These are phyloP conservation scores for Dendrostoma leiphaemia DNA, from an alignment of 2,329 filamentous ascomycete genomes.

Conservation along the genomic window DNA sequence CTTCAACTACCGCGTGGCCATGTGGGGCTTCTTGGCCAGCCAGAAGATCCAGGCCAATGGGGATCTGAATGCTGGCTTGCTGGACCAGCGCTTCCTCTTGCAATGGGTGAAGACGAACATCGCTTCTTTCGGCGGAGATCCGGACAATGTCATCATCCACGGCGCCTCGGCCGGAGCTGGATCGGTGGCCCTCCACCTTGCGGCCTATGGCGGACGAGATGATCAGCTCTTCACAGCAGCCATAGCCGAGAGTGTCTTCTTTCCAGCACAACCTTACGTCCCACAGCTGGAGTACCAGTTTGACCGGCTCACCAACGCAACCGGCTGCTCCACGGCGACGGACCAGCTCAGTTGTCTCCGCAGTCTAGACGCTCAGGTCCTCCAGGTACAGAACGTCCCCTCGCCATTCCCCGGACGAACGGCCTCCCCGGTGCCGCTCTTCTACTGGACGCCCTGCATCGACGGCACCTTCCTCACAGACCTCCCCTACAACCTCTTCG, in stretches of 20 bases:
- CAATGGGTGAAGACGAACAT: conserved; percentile 63
- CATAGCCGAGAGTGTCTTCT: conserved; percentile 47
- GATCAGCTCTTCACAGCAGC: conserved; percentile 45
- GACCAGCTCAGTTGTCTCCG: conserved; percentile 43
- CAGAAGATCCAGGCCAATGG: conserved; percentile 53
- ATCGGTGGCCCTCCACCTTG: conserved; percentile 52
- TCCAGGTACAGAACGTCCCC: conserved; percentile 41
- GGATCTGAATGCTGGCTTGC: conserved; percentile 59
- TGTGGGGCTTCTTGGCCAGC: conserved; percentile 61
- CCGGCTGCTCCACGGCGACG: conserved; percentile 32
- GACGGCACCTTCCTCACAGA: conserved; percentile 46
- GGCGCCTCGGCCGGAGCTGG: conserved; percentile 61
- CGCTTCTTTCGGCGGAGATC: conserved; percentile 55
- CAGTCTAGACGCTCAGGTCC: conserved; percentile 26
- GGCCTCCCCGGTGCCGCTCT: conserved; percentile 33
- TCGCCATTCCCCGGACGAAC: conserved; percentile 37
- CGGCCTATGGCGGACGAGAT: conserved; percentile 43
- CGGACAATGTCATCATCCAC: conserved; percentile 57
- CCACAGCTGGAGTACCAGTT: conserved; percentile 48
- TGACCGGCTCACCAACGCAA: conserved; percentile 32
- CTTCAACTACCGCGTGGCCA: conserved; percentile 63
- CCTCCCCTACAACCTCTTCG: conserved; percentile 39
- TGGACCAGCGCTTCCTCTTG: conserved; percentile 61
- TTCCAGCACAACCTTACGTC: conserved; percentile 45
- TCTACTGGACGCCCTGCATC: conserved; percentile 51